Base-by-base conservation (phyloP, 225 moss, liverwort and hornwort genomes). In the Ulota crispa region DNA sequence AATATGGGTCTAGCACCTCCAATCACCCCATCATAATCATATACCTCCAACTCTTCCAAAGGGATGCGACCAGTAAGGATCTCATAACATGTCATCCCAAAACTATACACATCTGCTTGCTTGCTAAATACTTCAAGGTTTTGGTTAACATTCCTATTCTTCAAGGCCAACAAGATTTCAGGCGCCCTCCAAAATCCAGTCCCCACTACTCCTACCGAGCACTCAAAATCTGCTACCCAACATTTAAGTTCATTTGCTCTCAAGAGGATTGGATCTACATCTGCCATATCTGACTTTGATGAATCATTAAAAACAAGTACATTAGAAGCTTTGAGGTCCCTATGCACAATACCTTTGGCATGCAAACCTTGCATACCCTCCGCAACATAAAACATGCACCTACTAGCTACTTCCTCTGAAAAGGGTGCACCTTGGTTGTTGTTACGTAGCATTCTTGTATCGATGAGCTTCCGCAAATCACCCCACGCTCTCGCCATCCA, bases 321-420 rank as follows among this genome's bases (percentile, higher is more conserved):
- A n/a, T 72, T 80, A 1, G 72, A 26, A 50, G 64, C 53, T 72
- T 53, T 80, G 8, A 80, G 63, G 23, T 53, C 72, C 6, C 50
- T 1, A 4, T 80, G 80, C 2, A 10, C 39, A 9, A 39, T 39
- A 39, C 39, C 9, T 9, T 2, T 39, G 39, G 39, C 39, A 39
- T 39, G 39, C 39, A 39, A 2, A 39, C 2, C 9, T 39, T 39
- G 39, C 39, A 39, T 39, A 39, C 9, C 39, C 2, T 0, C 0
- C 2, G 39, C 9, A 39, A 39, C 9, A 39, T 0, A 9, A 2
- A 39, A 39, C 39, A 39, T 39, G 39, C 39, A 39, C 39, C 39
- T 9, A 39, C 9, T 0, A 39, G 9, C 39, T 39, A 39, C 0
- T 9, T 39, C 9, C 8, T 10, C 1, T 39, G 39, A 9, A 39